Conservation (phyloP, 1,284 basidiomycete genomes). For the Coniferiporia sulphurascens region DNA sequence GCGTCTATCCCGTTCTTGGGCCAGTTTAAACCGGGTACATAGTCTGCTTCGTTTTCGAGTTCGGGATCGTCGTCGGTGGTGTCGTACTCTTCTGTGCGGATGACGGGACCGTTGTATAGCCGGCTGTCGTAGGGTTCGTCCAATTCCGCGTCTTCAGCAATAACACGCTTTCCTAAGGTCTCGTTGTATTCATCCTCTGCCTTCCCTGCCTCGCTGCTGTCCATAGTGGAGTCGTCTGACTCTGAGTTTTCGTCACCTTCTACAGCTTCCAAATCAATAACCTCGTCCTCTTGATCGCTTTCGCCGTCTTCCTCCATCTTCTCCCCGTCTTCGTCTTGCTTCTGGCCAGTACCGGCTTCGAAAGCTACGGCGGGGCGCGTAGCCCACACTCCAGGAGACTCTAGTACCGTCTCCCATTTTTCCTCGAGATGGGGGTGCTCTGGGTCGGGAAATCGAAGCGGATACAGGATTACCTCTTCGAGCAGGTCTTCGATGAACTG, state of each 20-base stretch:
- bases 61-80: neutral
- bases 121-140: no score
- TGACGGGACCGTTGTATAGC: neutral
- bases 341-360: neutral
- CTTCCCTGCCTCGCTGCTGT: neutral
- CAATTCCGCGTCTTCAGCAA: neutral
- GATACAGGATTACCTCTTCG: conserved; percentile 30
- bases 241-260: conserved; percentile 15
- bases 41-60: neutral
- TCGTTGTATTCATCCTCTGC: conserved; percentile 1
- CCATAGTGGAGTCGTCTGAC: no score
- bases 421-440: neutral
- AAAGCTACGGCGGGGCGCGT: conserved; percentile 21
- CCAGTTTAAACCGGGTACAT: neutral
- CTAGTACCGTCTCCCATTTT: conserved; percentile 26
- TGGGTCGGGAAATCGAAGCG: conserved; percentile 9
- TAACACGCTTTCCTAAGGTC: neutral
- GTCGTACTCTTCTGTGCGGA: neutral
- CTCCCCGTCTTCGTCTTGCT: conserved; percentile 4
- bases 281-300: conserved; percentile 1
- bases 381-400: conserved; percentile 24
- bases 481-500: conserved; percentile 31
- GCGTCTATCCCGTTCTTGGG: neutral
- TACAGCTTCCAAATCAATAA: conserved; percentile 6
- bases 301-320: neutral